Base-by-base conservation (phyloP, 192 early-diverging fungal species). In the Anaeromyces robustus region DNA sequence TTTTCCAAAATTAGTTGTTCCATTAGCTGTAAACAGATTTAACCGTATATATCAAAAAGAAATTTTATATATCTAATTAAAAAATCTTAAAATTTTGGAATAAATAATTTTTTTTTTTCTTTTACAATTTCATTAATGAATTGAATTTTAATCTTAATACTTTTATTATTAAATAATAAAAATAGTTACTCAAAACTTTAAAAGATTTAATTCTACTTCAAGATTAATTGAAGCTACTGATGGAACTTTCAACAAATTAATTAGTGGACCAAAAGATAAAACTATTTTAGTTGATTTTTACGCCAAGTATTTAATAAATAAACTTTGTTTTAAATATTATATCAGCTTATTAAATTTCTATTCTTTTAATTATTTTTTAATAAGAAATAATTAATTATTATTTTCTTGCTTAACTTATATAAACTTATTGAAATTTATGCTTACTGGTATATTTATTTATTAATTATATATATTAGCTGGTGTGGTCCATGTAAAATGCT, bases 401-500 rank as follows among this genome's bases (percentile, higher is more conserved):
- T 39, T 39, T 14, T n/a, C n/a, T n/a, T n/a, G n/a, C n/a, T n/a
- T n/a, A n/a, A n/a, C n/a, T n/a, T n/a, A n/a, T n/a, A n/a, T n/a
- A n/a, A n/a, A n/a, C n/a, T n/a, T n/a, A n/a, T n/a, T n/a, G n/a
- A n/a, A n/a, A n/a, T n/a, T n/a, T n/a, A n/a, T n/a, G n/a, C n/a
- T n/a, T n/a, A n/a, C n/a, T n/a, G n/a, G n/a, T n/a, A n/a, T n/a
- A n/a, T n/a, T n/a, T n/a, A n/a, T n/a, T 12, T 39, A 39, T 39
- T 30, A 29, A 32, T 9, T 29, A 26, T 39, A 77, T 7, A 30
- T 30, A 29, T 79, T 77, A 91, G 92, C 37, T 96, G 95, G 95
- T 96, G 94, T 83, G 89, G 91, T 77, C 94, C 94, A 22, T 96
- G 95, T 86, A 90, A 89, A 52, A 85, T 93, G 83, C 84, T 96